Base-by-base conservation (phyloP, 2,329 filamentous ascomycete genomes). In the Camillea tinctor region DNA sequence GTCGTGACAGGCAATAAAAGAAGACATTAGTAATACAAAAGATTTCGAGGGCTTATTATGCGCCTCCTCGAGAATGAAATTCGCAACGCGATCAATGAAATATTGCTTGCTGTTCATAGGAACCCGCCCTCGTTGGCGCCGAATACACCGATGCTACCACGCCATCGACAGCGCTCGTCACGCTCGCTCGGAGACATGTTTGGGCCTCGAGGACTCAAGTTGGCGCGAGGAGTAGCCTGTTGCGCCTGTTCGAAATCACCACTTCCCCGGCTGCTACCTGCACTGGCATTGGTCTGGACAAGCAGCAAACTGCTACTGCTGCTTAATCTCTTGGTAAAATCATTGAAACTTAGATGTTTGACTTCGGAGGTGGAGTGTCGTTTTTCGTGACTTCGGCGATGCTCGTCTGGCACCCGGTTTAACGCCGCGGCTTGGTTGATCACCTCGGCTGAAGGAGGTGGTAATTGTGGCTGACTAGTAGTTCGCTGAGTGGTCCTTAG, bases 291-390 rank as follows among this genome's bases (percentile, higher is more conserved):
- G 61, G 83, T 83, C 75, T 87, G 83, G 58, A 86, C 78, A 52
- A 87, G 76, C 56, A 88, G 76, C 69, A 86, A 74, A 71, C 81
- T 86, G 69, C 83, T 86, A 55, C 84, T 86, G 70, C 82, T 86
- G 66, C 84, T 87, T 57, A 88, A 72, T 62, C 84, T 77, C 70
- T 84, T 85, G 52, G 84, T 82, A 63, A 87, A 85, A 57, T 88
- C 85, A 66, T 80, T 83, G 65, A 88, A 86, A 74, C 83, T 86
- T 58, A 86, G 78, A 61, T 83, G 79, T 75, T 87, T 87, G 52
- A 76, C 75, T 69, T 81, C 85, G 11, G 81, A 82, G 49, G 76
- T 76, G 24, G 84, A 87, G 53, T 78, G 76, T 30, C 82, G 80
- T 64, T 84, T 82, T 57, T 83, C 80, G 53, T 70, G 69, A 57